phyloP scores from a whole-genome alignment of 2,329 filamentous ascomycete species.

The Elsinoe arachidis region DNA sequence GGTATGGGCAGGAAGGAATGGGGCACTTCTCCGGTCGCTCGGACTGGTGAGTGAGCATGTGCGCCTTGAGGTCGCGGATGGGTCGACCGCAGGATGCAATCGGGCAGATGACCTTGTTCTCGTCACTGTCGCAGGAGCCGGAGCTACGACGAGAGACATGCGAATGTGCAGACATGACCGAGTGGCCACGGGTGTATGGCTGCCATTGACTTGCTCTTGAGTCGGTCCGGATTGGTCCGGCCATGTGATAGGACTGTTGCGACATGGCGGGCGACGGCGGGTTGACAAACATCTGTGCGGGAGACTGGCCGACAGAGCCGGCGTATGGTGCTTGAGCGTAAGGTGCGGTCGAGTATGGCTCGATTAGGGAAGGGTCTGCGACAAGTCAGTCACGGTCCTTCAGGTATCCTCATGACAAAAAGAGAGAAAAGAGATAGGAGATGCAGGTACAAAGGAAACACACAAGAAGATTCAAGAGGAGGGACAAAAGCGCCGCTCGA shows the following conservation, averaged over 20 bases:
- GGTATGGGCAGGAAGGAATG: conserved; percentile 84
- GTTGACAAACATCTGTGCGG: conserved; percentile 32
- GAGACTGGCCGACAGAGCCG: conserved; percentile 32
- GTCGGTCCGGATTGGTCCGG: conserved; percentile 58
- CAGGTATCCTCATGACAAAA: conserved; percentile 12
- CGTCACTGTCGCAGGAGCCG: conserved; percentile 27
- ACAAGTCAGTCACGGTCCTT: conserved; percentile 10
- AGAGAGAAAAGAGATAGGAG: conserved; percentile 19
- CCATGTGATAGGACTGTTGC: conserved; percentile 39
- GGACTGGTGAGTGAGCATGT: conserved; percentile 88
- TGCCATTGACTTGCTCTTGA: conserved; percentile 41
- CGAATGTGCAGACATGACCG: conserved; percentile 63
- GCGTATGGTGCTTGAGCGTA: conserved; percentile 36
- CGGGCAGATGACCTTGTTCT: conserved; percentile 65
- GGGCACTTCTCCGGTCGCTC: conserved; percentile 92
- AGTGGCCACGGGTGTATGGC: conserved; percentile 53
- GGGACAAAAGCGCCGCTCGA: conserved; percentile 28
- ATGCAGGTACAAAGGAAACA: conserved; percentile 26
- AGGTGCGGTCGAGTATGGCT: conserved; percentile 38
- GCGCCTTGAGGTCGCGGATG: conserved; percentile 87
- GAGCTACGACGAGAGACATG: conserved; percentile 51
- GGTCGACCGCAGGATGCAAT: conserved; percentile 74
- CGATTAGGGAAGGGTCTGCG: conserved; percentile 51
- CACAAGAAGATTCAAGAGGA: conserved; percentile 35
- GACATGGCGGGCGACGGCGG: conserved; percentile 58